Conservation (phyloP, 495 filamentous ascomycete species). For the Penicillium macrosclerotiorum region DNA sequence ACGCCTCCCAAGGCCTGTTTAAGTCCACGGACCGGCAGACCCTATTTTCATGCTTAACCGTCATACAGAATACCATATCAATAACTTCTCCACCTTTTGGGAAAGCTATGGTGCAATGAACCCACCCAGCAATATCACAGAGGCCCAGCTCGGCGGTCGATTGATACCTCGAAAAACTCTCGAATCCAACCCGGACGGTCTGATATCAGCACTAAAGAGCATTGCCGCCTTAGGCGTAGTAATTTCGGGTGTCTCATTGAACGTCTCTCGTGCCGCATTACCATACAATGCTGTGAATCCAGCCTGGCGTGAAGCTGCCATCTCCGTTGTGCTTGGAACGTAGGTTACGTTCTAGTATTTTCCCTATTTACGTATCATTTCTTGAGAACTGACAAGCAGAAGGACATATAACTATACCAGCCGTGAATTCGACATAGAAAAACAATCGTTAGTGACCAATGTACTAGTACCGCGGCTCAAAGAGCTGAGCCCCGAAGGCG, state of each 20-base stretch:
- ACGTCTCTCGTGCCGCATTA: slow-evolving; percentile 27
- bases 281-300: slow-evolving; percentile 48
- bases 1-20: background rate
- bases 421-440: background rate
- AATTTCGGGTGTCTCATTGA: slow-evolving; percentile 37
- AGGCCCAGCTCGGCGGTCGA: slow-evolving; percentile 50
- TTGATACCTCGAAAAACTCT: slow-evolving; percentile 50
- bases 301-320: slow-evolving; percentile 27
- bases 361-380: background rate
- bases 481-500: slow-evolving; percentile 1
- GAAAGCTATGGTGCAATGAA: slow-evolving; percentile 38
- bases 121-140: slow-evolving; percentile 35
- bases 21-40: background rate
- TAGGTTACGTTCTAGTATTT: background rate
- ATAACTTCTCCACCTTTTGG: slow-evolving; percentile 35
- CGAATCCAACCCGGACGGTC: slow-evolving; percentile 18
- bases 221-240: slow-evolving; percentile 28
- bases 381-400: background rate
- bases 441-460: slow-evolving; percentile 12
- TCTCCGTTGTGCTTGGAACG: slow-evolving; percentile 5
- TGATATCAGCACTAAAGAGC: background rate
- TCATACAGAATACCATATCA: slow-evolving; percentile 8
- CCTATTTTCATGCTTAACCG: background rate
- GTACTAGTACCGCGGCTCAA: slow-evolving; percentile 8
- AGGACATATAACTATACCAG: slow-evolving; percentile 8